These are phyloP conservation scores for Beauveria scarabaeidicola DNA, from an alignment of 2,329 filamentous ascomycete species.

Conservation along the genomic window DNA sequence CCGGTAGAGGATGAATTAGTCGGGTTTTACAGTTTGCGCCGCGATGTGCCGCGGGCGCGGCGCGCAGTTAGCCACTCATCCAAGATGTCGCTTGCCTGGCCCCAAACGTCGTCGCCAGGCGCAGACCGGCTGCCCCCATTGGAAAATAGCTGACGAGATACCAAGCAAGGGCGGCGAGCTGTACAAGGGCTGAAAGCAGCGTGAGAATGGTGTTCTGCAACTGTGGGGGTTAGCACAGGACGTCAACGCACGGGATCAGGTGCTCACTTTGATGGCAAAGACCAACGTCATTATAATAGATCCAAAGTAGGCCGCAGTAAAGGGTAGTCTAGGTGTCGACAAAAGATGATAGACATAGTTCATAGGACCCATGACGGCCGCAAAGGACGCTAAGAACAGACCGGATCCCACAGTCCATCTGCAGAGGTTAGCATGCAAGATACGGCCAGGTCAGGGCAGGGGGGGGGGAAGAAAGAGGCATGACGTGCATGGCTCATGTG, in stretches of 20 bases:
- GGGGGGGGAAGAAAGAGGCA: background rate
- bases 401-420: constrained; percentile 94
- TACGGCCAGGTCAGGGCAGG: background rate
- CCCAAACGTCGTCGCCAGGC: constrained; percentile 79
- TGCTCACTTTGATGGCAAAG: constrained; percentile 83
- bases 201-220: constrained; percentile 79
- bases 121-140: constrained; percentile 84
- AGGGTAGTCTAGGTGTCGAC: constrained; percentile 77
- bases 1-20: background rate
- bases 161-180: constrained; percentile 78
- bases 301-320: constrained; percentile 90
- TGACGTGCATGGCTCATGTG: constrained; percentile 19
- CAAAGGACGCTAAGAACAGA: constrained; percentile 87
- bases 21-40: background rate
- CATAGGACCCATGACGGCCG: constrained; percentile 85
- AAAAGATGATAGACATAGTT: constrained; percentile 76
- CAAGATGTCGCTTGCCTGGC: constrained; percentile 76
- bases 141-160: constrained; percentile 97
- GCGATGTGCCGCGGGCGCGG: background rate
- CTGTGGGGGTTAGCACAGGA: constrained; percentile 35
- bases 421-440: constrained; percentile 21
- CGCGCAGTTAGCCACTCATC: constrained; percentile 59
- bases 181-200: constrained; percentile 71
- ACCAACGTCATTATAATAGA: constrained; percentile 85
- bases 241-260: constrained; percentile 1